phyloP scores from a whole-genome alignment of 2,329 filamentous ascomycete species.

The Chrysoporthe deuterocubensis region DNA sequence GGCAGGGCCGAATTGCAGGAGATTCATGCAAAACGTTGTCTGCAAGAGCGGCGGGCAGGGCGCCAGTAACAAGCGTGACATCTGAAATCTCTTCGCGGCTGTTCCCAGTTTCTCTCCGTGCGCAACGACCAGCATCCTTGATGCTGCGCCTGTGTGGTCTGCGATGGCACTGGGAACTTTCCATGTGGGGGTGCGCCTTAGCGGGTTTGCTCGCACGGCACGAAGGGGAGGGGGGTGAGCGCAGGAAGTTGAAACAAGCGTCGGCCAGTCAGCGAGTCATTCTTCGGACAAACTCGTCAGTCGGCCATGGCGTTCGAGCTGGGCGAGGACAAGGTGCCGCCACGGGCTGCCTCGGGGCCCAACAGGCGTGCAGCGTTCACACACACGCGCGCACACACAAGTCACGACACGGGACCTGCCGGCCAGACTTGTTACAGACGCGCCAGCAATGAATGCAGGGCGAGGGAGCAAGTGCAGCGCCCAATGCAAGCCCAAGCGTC shows the following conservation, averaged over 20 bases:
- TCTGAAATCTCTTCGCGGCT: slow-evolving; percentile 15
- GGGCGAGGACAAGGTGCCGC: not conserved
- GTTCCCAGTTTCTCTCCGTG: slow-evolving; percentile 12
- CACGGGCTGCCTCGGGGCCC: not conserved
- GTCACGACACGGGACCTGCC: not conserved
- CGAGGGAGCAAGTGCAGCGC: not conserved
- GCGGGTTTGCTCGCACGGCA: slow-evolving; percentile 19
- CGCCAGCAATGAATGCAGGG: slow-evolving; percentile 1
- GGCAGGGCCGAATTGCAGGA: slow-evolving; percentile 29
- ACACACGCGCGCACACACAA: not conserved
- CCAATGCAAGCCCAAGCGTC: slow-evolving; percentile 1
- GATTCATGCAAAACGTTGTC: slow-evolving; percentile 26
- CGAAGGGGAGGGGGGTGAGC: slow-evolving; percentile 21
- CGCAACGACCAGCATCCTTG: slow-evolving; percentile 20
- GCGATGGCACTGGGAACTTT: slow-evolving; percentile 20
- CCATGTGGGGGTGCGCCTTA: slow-evolving; percentile 22
- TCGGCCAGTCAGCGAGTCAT: slow-evolving; percentile 27
- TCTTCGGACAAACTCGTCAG: slow-evolving; percentile 21
- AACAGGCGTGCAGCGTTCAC: not conserved
- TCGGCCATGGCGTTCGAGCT: not conserved
- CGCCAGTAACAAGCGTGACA: slow-evolving; percentile 17
- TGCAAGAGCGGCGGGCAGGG: slow-evolving; percentile 19
- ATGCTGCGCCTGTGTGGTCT: slow-evolving; percentile 18
- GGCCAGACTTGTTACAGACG: not conserved
- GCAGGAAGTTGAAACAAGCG: slow-evolving; percentile 22